A percentile compares a stretch with the other conserved stretches of the same genome.
phyloP scores from a whole-genome alignment of 352 stramenopile genomes.

The Pythium sp. region DNA sequence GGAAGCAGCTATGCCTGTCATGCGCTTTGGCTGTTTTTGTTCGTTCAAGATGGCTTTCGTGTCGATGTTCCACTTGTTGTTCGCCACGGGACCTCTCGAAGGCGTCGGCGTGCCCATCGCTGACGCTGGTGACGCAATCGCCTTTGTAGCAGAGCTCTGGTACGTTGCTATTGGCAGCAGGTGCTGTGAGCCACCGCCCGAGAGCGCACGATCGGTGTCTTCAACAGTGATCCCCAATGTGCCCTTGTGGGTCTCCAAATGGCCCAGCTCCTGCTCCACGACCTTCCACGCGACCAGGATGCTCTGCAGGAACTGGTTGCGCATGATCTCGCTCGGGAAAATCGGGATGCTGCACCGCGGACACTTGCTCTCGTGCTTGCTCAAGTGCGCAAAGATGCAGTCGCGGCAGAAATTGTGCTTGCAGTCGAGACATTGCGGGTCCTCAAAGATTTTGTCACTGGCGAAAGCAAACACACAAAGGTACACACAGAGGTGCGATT shows the following conservation, averaged over 20 bases:
- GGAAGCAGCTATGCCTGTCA: conserved; percentile 5
- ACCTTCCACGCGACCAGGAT: conserved; percentile 73
- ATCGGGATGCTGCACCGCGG: conserved; percentile 72
- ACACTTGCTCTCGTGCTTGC: conserved; percentile 55
- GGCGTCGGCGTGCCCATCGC: conserved; percentile 3
- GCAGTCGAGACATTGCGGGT: conserved; percentile 83
- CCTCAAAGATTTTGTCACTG: conserved; percentile 70
- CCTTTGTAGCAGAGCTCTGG: neutral
- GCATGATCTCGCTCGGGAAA: conserved; percentile 71
- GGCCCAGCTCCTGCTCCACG: conserved; percentile 61
- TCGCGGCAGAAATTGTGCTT: conserved; percentile 87
- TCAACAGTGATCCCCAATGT: conserved; percentile 25
- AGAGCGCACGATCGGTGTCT: conserved; percentile 36
- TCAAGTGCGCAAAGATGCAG: conserved; percentile 70
- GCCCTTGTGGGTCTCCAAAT: conserved; percentile 35
- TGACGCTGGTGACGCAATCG: conserved; percentile 3
- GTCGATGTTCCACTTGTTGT: conserved; percentile 74
- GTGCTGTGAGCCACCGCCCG: conserved; percentile 26
- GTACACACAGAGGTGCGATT: neutral
- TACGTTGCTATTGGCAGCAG: neutral
- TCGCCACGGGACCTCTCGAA: conserved; percentile 41
- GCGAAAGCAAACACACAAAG: conserved; percentile 2
- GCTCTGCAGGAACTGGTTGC: conserved; percentile 86
- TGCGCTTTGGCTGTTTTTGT: conserved; percentile 26
- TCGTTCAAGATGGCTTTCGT: conserved; percentile 59